A percentile compares a stretch with the other conserved stretches of the same genome.
Conservation (phyloP, 1,284 basidiomycete genomes). For the Moesziomyces sp. region DNA sequence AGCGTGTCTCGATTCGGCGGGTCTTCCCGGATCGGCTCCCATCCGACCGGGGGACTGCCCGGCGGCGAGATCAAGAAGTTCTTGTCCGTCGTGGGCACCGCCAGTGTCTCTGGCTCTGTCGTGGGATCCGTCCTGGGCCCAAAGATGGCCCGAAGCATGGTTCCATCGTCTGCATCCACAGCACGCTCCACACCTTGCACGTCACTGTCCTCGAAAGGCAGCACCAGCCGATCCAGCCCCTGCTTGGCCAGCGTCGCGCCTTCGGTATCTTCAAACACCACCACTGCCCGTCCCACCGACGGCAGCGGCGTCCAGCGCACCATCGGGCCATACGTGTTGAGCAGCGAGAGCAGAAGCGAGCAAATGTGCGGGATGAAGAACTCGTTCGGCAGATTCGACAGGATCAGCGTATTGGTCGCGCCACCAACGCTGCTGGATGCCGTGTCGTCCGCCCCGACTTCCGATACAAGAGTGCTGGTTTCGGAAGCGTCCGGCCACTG, state of each 20-base stretch:
- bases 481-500: conserved; percentile 39
- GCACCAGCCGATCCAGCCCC: conserved; percentile 51
- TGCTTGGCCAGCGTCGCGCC: conserved; percentile 55
- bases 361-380: conserved; percentile 59
- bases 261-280: conserved; percentile 49
- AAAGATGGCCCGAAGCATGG: conserved; percentile 38
- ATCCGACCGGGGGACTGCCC: conserved; percentile 96
- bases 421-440: neutral
- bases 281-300: conserved; percentile 54
- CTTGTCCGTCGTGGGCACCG: conserved; percentile 78
- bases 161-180: conserved; percentile 23
- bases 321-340: conserved; percentile 60
- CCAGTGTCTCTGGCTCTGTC: conserved; percentile 41
- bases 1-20: conserved; percentile 87
- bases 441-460: neutral
- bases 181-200: conserved; percentile 32
- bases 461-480: conserved; percentile 16
- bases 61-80: conserved; percentile 98
- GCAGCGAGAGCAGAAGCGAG: conserved; percentile 52
- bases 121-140: conserved; percentile 19
- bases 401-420: conserved; percentile 59
- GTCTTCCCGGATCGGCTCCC: conserved; percentile 91
- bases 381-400: conserved; percentile 57
- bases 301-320: conserved; percentile 60
- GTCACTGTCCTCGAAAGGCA: conserved; percentile 55